A percentile compares a stretch with the other conserved stretches of the same genome.
phyloP scores from a whole-genome alignment of 2,329 filamentous ascomycete species.

The Cercospora berteroae region DNA sequence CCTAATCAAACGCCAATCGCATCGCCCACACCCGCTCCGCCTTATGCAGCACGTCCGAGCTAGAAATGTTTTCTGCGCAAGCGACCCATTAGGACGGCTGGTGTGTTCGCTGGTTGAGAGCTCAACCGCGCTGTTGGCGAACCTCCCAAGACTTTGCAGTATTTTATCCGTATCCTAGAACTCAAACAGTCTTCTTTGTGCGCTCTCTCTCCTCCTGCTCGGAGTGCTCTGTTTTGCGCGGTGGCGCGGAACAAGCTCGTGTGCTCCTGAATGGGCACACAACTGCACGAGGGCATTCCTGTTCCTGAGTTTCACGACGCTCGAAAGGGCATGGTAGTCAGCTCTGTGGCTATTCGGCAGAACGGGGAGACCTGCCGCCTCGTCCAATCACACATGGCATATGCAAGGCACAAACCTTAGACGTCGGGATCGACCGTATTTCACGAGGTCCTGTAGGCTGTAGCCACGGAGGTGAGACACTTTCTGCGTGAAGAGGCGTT shows the following conservation, averaged over 20 bases:
- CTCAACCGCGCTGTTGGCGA: conserved; percentile 3
- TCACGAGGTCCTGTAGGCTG: conserved; percentile 22
- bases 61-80: conserved; percentile 18
- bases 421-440: conserved; percentile 11
- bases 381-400: conserved; percentile 8
- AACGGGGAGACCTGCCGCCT: background rate
- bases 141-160: background rate
- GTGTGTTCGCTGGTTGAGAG: conserved; percentile 11
- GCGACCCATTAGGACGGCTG: conserved; percentile 13
- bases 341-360: conserved; percentile 4
- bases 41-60: conserved; percentile 13
- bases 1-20: conserved; percentile 20
- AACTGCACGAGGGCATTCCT: conserved; percentile 14
- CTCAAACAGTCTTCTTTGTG: background rate
- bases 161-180: background rate
- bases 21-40: conserved; percentile 12
- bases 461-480: conserved; percentile 16
- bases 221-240: background rate
- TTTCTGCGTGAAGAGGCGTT: conserved; percentile 6
- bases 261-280: conserved; percentile 2
- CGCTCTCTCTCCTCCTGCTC: background rate
- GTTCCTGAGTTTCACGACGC: conserved; percentile 18
- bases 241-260: background rate
- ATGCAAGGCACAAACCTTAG: conserved; percentile 23
- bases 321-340: conserved; percentile 10